A percentile compares a stretch with the other conserved stretches of the same genome.
Evolutionary conservation across 2,329 filamentous ascomycete genomes (phyloP).

Genomic region (Diplodia seriata): DNA sequence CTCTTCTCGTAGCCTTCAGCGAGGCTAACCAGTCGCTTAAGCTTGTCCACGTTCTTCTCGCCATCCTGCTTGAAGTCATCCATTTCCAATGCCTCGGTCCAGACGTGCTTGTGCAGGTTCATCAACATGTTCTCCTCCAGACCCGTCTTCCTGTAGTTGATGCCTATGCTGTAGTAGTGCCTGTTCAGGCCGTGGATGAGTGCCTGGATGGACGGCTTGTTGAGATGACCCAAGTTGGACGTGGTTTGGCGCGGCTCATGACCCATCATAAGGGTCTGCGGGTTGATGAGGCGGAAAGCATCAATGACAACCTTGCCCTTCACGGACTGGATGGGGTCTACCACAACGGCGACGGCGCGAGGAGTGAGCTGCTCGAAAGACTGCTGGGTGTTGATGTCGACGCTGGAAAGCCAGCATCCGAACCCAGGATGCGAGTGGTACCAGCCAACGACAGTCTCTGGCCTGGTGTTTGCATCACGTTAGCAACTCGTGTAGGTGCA

Average conservation of each 20-base stretch:
- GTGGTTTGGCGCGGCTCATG: conserved; percentile 98
- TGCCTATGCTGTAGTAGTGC: conserved; percentile 99
- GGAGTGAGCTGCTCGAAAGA: conserved; percentile 99
- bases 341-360: conserved; percentile 94
- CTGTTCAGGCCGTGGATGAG: conserved; percentile 97
- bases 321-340: conserved; percentile 98
- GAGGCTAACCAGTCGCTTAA: conserved; percentile 84
- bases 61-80: conserved; percentile 90
- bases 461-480: conserved; percentile 60
- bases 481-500: not conserved
- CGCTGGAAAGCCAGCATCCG: conserved; percentile 97
- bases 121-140: conserved; percentile 99
- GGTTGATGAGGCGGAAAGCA: conserved; percentile 97
- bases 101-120: conserved; percentile 99
- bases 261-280: conserved; percentile 95
- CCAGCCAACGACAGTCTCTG: conserved; percentile 97
- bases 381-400: conserved; percentile 99
- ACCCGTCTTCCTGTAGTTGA: conserved; percentile 97
- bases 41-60: conserved; percentile 81
- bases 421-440: conserved; percentile 99
- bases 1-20: conserved; percentile 98
- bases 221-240: conserved; percentile 95
- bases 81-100: conserved; percentile 98
- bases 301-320: conserved; percentile 99
- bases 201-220: conserved; percentile 99